Conservation (phyloP, 2,329 filamentous ascomycete genomes). For the Lachnellula arida region DNA sequence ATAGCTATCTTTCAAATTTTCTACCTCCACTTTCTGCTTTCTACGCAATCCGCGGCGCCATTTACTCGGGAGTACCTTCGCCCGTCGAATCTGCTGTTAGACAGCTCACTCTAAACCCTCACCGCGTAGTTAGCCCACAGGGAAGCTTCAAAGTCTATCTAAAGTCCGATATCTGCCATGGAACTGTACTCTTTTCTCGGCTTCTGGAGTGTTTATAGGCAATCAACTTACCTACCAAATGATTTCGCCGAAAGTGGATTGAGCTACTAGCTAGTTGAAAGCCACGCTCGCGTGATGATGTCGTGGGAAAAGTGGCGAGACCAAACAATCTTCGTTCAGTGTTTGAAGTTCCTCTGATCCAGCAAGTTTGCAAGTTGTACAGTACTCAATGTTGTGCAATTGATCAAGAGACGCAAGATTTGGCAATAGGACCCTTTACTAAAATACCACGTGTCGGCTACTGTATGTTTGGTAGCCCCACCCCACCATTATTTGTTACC, state of each 20-base stretch:
- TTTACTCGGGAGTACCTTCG: constrained; percentile 1
- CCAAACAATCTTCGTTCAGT: background rate
- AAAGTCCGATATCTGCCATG: constrained; percentile 10
- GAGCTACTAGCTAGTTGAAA: background rate
- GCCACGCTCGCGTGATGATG: background rate
- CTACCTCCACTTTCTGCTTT: constrained; percentile 6
- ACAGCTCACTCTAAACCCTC: background rate
- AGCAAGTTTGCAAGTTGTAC: no score
- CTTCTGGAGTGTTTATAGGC: background rate
- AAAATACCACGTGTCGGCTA: no score
- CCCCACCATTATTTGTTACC: no score
- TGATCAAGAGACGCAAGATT: no score
- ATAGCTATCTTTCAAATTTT: constrained; percentile 3
- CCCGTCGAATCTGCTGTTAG: constrained; percentile 6
- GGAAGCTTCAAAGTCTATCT: constrained; percentile 2
- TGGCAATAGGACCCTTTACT: no score
- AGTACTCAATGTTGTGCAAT: no score
- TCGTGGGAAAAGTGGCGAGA: background rate
- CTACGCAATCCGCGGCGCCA: constrained; percentile 11
- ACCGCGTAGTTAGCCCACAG: background rate
- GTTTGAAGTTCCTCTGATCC: no score
- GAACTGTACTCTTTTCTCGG: background rate
- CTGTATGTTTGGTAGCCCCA: no score
- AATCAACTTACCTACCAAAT: background rate
- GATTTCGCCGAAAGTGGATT: background rate